A percentile compares a stretch with the other conserved stretches of the same genome.
phyloP scores from a whole-genome alignment of 2,329 filamentous ascomycete genomes.

The Colletotrichum graminicola region DNA sequence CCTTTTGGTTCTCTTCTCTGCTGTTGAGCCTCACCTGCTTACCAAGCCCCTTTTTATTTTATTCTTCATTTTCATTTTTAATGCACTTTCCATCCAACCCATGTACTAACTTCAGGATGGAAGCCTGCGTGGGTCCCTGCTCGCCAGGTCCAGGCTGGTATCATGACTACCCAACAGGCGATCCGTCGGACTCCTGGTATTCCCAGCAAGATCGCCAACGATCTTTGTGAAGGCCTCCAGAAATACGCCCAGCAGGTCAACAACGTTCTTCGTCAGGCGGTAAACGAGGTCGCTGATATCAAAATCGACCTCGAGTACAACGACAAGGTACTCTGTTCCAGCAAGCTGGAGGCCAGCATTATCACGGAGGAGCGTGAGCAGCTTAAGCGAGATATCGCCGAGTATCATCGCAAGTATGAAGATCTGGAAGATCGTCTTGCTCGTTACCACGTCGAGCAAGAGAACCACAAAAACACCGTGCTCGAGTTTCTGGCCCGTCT shows the following conservation, averaged over 20 bases:
- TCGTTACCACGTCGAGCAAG: conserved; percentile 38
- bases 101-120: conserved; percentile 10
- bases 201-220: conserved; percentile 39
- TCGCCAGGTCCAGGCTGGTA: conserved; percentile 39
- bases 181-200: conserved; percentile 43
- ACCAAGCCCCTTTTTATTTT: neutral
- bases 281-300: conserved; percentile 44
- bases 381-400: conserved; percentile 44
- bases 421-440: conserved; percentile 43
- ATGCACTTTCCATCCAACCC: neutral
- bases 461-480: conserved; percentile 39
- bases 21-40: neutral
- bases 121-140: conserved; percentile 41
- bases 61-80: too few relatives aligned
- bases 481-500: conserved; percentile 39
- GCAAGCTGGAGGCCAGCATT: conserved; percentile 38
- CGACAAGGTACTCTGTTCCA: conserved; percentile 45
- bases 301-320: conserved; percentile 50
- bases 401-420: conserved; percentile 44
- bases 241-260: conserved; percentile 49
- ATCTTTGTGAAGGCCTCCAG: conserved; percentile 40
- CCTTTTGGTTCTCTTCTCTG: neutral
- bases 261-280: conserved; percentile 43
- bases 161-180: conserved; percentile 43
- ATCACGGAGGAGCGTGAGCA: conserved; percentile 36